Conservation (phyloP, 495 filamentous ascomycete species). For the Penicillium angulare region DNA sequence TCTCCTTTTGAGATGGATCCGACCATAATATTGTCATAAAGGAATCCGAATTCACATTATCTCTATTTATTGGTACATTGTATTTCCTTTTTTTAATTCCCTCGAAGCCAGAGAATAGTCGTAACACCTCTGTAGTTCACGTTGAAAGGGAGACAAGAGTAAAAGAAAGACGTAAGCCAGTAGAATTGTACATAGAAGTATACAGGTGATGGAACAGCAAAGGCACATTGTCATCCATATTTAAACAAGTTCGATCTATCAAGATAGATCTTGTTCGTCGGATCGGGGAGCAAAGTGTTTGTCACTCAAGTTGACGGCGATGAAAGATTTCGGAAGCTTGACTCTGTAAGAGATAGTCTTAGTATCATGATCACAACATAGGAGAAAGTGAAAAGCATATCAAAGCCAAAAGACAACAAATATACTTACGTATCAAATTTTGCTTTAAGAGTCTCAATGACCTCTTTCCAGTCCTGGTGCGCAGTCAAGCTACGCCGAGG, state of each 20-base stretch:
- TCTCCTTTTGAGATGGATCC: too few species aligned
- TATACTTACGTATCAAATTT: conserved; percentile 86
- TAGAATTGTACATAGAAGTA: background rate
- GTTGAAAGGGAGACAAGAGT: too few species aligned
- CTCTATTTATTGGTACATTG: too few species aligned
- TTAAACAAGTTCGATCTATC: background rate
- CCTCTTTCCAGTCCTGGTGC: conserved; percentile 93
- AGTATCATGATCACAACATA: background rate
- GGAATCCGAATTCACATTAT: too few species aligned
- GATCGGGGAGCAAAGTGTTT: conserved; percentile 19
- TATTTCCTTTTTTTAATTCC: too few species aligned
- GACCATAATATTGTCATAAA: too few species aligned
- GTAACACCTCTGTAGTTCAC: too few species aligned
- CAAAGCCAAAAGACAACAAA: too few species aligned
- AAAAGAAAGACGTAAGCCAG: too few species aligned
- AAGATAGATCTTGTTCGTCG: conserved; percentile 6
- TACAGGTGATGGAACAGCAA: too few species aligned
- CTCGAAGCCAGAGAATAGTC: too few species aligned
- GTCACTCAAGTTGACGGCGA: conserved; percentile 47
- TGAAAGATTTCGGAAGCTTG: conserved; percentile 90
- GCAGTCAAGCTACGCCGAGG: conserved; percentile 83
- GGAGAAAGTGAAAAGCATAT: background rate
- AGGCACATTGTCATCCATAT: too few species aligned
- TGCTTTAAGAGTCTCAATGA: conserved; percentile 88
- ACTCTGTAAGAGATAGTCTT: conserved; percentile 55